phyloP scores from a whole-genome alignment of 208 protist genomes.

The Wallacemonas sp. region DNA sequence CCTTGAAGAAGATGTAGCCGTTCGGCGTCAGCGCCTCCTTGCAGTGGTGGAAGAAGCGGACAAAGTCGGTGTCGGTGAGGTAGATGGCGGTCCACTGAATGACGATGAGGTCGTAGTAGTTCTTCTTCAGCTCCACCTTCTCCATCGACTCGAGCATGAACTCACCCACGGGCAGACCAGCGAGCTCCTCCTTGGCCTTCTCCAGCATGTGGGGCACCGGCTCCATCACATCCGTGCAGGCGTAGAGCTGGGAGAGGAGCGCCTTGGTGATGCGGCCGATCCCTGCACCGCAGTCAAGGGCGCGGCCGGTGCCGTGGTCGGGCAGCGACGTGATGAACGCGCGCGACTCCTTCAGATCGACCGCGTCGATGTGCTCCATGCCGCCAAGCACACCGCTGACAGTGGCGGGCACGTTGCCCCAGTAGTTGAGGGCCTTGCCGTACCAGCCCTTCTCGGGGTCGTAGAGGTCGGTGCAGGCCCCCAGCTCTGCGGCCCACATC shows the following conservation, averaged over 20 bases:
- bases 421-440: constrained; percentile 88
- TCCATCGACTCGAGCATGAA: constrained; percentile 88
- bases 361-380: constrained; percentile 73
- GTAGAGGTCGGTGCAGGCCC: constrained; percentile 61
- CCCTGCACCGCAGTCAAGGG: constrained; percentile 90
- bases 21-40: constrained; percentile 63
- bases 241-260: constrained; percentile 73
- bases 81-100: constrained; percentile 95
- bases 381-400: constrained; percentile 92
- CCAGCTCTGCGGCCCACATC: constrained; percentile 75
- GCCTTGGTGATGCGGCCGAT: constrained; percentile 90
- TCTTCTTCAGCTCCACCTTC: constrained; percentile 44
- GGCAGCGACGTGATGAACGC: constrained; percentile 70
- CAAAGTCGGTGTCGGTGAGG: constrained; percentile 92
- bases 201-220: constrained; percentile 86
- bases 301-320: constrained; percentile 53
- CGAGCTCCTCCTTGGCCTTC: constrained; percentile 80
- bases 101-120: constrained; percentile 89
- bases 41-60: constrained; percentile 81
- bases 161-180: constrained; percentile 62
- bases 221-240: constrained; percentile 82
- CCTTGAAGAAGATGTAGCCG: constrained; percentile 94
- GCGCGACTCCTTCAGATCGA: constrained; percentile 65
- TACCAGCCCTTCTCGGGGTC: constrained; percentile 82
- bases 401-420: constrained; percentile 80